Percentiles rank a stretch among this genome's conserved stretches.
These are phyloP conservation scores for Phytophthora aleatoria DNA, from an alignment of 352 stramenopile species.

Conservation along the genomic window DNA sequence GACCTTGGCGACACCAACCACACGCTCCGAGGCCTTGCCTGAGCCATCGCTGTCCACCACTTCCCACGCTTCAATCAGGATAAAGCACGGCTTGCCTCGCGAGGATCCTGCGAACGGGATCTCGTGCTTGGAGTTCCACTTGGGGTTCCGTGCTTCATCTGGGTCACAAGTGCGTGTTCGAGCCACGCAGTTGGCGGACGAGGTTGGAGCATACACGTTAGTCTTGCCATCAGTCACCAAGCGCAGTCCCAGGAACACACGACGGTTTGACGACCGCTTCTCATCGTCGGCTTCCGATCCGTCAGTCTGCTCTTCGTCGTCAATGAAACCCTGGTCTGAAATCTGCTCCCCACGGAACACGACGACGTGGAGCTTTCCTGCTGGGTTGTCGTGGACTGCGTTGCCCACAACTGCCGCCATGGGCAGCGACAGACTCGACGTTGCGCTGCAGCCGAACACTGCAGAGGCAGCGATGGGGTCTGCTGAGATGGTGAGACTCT, in stretches of 20 bases:
- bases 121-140: conserved; percentile 85
- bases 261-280: conserved; percentile 33
- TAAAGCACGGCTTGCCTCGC: conserved; percentile 83
- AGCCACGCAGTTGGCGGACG: conserved; percentile 73
- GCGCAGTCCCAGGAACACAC: conserved; percentile 74
- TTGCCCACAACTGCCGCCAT: conserved; percentile 87
- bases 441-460: conserved; percentile 88
- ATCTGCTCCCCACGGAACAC: conserved; percentile 88
- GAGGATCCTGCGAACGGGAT: conserved; percentile 74
- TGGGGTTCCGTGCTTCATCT: conserved; percentile 59
- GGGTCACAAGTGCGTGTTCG: conserved; percentile 65
- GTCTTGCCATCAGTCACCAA: conserved; percentile 86
- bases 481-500: conserved; percentile 85
- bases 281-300: conserved; percentile 47
- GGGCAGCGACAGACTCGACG: conserved; percentile 82
- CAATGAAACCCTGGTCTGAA: conserved; percentile 53
- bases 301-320: conserved; percentile 61
- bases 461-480: conserved; percentile 86
- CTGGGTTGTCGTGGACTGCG: conserved; percentile 76
- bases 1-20: conserved; percentile 86
- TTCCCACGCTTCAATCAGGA: conserved; percentile 89
- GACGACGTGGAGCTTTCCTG: conserved; percentile 72
- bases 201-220: conserved; percentile 85
- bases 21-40: conserved; percentile 58
- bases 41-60: conserved; percentile 40